Base-by-base conservation (phyloP, 2,329 filamentous ascomycete genomes). In the Aspergillus chevalieri region DNA sequence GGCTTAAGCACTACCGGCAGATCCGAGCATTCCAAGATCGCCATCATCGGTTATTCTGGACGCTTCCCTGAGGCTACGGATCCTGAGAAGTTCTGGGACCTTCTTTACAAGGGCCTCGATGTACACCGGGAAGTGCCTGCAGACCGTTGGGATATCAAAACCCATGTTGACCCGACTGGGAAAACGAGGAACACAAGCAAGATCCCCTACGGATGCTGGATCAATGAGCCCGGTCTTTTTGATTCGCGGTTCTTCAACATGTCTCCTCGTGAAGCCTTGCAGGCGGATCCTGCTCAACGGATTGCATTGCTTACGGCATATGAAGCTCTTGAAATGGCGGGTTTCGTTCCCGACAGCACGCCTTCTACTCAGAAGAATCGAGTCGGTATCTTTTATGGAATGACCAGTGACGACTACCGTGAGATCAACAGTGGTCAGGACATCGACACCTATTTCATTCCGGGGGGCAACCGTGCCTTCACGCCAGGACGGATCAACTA, bases 231-330 rank as follows among this genome's bases (percentile, higher is more conserved):
- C 0, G 84, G 84, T 44, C 71, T 83, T 44, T 89, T 89, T 60
- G 86, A 89, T 59, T 80, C 84, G 12, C 77, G 80, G 1, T 89
- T 89, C 70, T 89, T 89, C 77, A 86, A 86, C 66, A 89, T 89
- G 82, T 87, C 84, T 30, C 84, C 85, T 3, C 79, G 84, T 55
- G 85, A 89, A 66, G 86, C 85, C 17, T 78, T 78, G 46, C 83
- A 87, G 64, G 87, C 84, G 1, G 86, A 89, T 64, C 86, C 64
- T 0, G 49, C 52, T 47, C 63, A 67, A 28, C 50, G 66, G 3
- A 44, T 66, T 1, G 82, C 84, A 1, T 68, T 91, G n/a, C 78
- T 82, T 4, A 88, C 85, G 1, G 84, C 85, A 1, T 90, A 88
- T 58, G 86, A 90, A 63, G 86, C 86, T 0, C 47, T 64, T 1